Base-by-base conservation (phyloP, 306 rosid species). In the Prunus mongolica region DNA sequence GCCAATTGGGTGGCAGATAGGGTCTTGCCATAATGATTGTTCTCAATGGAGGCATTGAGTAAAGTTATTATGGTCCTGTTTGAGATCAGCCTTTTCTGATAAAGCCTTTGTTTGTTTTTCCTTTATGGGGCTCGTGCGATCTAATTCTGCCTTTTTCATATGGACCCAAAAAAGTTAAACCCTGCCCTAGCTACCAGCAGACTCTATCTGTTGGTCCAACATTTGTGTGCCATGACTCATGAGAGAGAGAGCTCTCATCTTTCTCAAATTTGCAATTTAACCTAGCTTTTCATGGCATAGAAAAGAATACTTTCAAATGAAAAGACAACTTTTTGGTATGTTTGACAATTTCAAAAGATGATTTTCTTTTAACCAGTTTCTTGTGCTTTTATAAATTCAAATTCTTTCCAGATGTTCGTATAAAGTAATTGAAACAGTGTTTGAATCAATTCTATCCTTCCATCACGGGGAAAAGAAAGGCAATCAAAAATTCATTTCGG, bases 1-100 rank as follows among this genome's bases (percentile, higher is more conserved):
- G 20, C 44, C 67, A 28, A 28, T 6, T 28, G 3, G 44, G 67
- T 14, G 32, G 44, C 44, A 28, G 20, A 28, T 1, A 28, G 44
- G 44, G 11, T 15, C 9, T 28, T 14, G 15, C 12, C 12, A 2
- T 9, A 15, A 62, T 62, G 45, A 62, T 81, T 44, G 56, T 80
- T 28, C 66, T 79, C 78, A 24, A 69, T 71, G 74, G 72, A 61
- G 55, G 46, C 60, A 58, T 8, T 12, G 38, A 63, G 82, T 78
- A 77, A 69, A 54, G 65, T 1, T 2, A 20, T 8, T 28, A 2
- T 13, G 2, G 22, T 76, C 27, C 34, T 67, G 20, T 12, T 18
- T 57, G 16, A 49, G 54, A 12, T 62, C 55, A 10, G 54, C 50
- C 77, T 73, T 73, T 73, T 74, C 69, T 24, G 68, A 73, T 73